Conservation (phyloP, 345 rosid species). For the Eucalyptus urophylla region DNA sequence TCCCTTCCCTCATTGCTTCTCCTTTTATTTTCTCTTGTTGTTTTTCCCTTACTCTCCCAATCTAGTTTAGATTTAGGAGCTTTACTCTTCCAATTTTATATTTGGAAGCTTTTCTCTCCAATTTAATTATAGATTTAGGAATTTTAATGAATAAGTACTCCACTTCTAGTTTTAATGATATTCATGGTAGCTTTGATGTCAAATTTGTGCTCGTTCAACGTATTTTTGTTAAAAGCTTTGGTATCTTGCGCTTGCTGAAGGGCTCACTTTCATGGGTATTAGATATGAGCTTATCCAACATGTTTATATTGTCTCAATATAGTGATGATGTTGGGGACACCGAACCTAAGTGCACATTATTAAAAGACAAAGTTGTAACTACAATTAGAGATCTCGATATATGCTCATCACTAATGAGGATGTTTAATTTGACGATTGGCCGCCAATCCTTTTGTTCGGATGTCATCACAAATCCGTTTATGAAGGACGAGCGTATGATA, state of each 20-base stretch:
- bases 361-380: too few species aligned
- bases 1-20: too few species aligned
- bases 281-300: rapidly evolving
- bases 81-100: too few species aligned
- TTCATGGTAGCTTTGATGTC: rapidly evolving
- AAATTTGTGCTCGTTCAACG: rapidly evolving
- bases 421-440: rapidly evolving
- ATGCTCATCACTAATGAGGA: rapidly evolving
- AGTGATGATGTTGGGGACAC: rapidly evolving
- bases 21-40: too few species aligned
- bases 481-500: rapidly evolving
- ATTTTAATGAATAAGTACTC: too few species aligned
- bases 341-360: rapidly evolving
- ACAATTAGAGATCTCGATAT: rapidly evolving
- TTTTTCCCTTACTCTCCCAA: rapidly evolving
- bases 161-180: too few species aligned
- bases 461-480: too few species aligned
- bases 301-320: rapidly evolving
- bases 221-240: too few species aligned
- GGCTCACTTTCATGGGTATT: too few species aligned
- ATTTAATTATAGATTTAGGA: too few species aligned
- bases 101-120: too few species aligned
- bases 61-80: too few species aligned
- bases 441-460: rapidly evolving
- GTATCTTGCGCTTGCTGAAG: rapidly evolving